Conservation (phyloP, 345 rosid species). For the Crucihimalaya himalaica region DNA sequence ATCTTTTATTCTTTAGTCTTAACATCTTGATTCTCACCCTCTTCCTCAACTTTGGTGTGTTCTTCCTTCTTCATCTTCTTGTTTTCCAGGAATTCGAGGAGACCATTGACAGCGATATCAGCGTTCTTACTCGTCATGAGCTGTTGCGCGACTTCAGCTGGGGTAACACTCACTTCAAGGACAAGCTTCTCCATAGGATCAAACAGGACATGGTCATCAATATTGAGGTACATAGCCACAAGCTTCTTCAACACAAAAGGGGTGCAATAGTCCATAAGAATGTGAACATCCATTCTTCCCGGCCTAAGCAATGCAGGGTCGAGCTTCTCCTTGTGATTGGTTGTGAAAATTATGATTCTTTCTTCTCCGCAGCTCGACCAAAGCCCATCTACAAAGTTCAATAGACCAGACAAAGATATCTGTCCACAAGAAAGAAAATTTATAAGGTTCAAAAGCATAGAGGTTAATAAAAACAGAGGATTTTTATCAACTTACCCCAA, state of each 20-base stretch:
- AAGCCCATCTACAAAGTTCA: constrained; percentile 40
- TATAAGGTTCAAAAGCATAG: neutral
- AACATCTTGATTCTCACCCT: constrained; percentile 29
- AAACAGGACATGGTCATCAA: constrained; percentile 27
- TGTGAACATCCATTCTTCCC: constrained; percentile 42
- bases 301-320: constrained; percentile 39
- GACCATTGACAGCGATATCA: constrained; percentile 30
- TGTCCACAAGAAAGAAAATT: neutral
- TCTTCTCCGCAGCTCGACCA: constrained; percentile 45
- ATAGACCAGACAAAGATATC: constrained; percentile 39
- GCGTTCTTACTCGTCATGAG: constrained; percentile 36
- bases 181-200: constrained; percentile 36
- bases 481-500: constrained; percentile 14
- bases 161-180: constrained; percentile 29
- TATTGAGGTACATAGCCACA: constrained; percentile 32
- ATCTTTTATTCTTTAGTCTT: neutral
- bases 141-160: constrained; percentile 40
- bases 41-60: constrained; percentile 20
- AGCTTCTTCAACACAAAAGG: constrained; percentile 42
- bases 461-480: neutral
- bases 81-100: constrained; percentile 13
- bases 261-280: constrained; percentile 39
- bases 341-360: constrained; percentile 41
- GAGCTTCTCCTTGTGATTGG: constrained; percentile 42
- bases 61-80: constrained; percentile 25